phyloP scores from a whole-genome alignment of 441 rosid species.

The Populus hybrid region DNA sequence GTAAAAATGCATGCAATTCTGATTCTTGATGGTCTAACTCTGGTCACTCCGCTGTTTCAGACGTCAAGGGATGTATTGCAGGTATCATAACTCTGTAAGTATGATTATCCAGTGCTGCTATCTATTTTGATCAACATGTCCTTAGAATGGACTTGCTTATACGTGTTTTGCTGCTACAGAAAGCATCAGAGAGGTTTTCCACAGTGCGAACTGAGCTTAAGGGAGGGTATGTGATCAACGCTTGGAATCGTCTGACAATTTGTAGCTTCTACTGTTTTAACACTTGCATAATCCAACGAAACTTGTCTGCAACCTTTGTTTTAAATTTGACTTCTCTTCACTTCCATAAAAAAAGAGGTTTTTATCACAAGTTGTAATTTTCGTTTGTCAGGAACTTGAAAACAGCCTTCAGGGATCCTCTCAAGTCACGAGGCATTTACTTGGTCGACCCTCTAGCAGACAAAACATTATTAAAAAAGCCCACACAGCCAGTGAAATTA shows the following conservation, averaged over 20 bases:
- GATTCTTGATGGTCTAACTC: slow-evolving; percentile 19
- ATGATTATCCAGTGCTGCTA: slow-evolving; percentile 9
- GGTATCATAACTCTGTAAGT: slow-evolving; percentile 65
- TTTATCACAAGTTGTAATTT: not conserved
- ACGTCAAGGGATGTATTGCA: slow-evolving; percentile 69
- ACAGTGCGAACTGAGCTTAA: slow-evolving; percentile 65
- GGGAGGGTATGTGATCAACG: slow-evolving; percentile 72
- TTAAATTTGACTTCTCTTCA: not conserved
- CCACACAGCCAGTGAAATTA: slow-evolving; percentile 53
- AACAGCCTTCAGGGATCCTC: slow-evolving; percentile 57
- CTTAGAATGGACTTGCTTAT: slow-evolving; percentile 10
- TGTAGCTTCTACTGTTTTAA: not conserved
- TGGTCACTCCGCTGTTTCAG: slow-evolving; percentile 42
- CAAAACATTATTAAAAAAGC: slow-evolving; percentile 40
- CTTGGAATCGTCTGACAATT: not conserved
- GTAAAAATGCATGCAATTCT: not conserved
- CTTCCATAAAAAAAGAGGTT: not conserved
- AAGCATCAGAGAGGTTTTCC: slow-evolving; percentile 60
- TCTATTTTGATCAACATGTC: slow-evolving; percentile 23
- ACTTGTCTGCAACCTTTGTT: not conserved
- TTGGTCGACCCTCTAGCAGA: slow-evolving; percentile 60
- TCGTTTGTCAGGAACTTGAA: slow-evolving; percentile 50
- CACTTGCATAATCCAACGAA: not conserved
- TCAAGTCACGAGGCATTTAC: slow-evolving; percentile 59
- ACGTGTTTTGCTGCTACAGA: slow-evolving; percentile 39